A percentile compares a stretch with the other conserved stretches of the same genome.
Conservation (phyloP, 306 rosid genomes). For the Dryas drummondii region DNA sequence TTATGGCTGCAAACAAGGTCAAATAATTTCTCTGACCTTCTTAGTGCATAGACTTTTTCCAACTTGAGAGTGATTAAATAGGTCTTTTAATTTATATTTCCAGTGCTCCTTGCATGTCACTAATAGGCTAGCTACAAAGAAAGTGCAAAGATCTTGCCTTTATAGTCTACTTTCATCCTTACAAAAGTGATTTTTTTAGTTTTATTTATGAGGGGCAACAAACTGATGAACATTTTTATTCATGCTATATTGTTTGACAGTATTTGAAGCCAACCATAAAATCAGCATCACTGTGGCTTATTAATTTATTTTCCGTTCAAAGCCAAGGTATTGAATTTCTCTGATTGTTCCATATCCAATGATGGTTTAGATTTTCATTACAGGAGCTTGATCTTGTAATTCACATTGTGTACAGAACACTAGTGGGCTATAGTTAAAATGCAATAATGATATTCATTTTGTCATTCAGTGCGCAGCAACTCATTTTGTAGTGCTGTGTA, state of each 20-base stretch:
- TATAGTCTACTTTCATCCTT: neutral
- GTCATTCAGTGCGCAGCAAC: too few relatives aligned
- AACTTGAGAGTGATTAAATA: neutral
- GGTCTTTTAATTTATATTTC: too few relatives aligned
- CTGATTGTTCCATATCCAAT: neutral
- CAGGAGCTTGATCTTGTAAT: neutral
- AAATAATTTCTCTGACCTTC: conserved; percentile 8
- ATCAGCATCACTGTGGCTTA: neutral
- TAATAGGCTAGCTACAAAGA: too few relatives aligned
- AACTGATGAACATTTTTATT: neutral
- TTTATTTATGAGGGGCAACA: neutral
- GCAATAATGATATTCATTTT: too few relatives aligned
- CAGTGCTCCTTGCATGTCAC: too few relatives aligned
- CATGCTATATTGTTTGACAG: neutral
- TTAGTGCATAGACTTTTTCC: neutral
- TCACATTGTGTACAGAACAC: neutral
- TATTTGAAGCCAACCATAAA: neutral
- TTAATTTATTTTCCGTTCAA: neutral
- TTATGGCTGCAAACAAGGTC: conserved; percentile 87
- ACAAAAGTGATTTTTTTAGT: neutral
- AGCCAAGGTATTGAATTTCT: neutral
- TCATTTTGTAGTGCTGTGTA: too few relatives aligned
- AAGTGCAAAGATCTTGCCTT: too few relatives aligned
- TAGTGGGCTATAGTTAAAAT: neutral
- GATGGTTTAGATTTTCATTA: neutral